Percentiles rank a stretch among this genome's conserved stretches.
phyloP scores from a whole-genome alignment of 148 eudicot species.

The Agrostemma githago region DNA sequence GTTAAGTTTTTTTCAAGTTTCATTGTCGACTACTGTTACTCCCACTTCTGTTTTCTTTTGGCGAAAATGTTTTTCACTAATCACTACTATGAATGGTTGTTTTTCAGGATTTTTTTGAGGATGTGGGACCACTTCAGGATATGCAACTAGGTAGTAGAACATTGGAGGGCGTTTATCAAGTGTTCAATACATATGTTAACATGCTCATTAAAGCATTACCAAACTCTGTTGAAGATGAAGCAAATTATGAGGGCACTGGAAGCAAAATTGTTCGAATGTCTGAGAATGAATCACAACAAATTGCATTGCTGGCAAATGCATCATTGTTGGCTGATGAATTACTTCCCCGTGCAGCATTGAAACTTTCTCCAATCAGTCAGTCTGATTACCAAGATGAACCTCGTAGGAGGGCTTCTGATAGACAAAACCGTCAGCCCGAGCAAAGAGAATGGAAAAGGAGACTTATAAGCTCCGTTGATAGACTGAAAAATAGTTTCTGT shows the following conservation, averaged over 20 bases:
- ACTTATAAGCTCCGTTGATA: constrained; percentile 69
- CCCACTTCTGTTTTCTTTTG: neutral
- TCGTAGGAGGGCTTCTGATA: constrained; percentile 58
- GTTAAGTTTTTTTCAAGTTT: neutral
- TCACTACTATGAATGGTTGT: neutral
- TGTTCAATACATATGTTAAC: constrained; percentile 65
- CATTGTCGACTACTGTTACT: neutral
- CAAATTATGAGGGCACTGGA: constrained; percentile 62
- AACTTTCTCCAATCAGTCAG: constrained; percentile 56
- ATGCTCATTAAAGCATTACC: constrained; percentile 96
- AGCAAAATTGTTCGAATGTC: constrained; percentile 88
- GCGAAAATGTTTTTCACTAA: neutral
- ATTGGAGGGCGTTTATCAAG: constrained; percentile 84
- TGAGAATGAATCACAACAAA: constrained; percentile 86
- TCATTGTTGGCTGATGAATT: constrained; percentile 84
- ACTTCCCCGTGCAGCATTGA: constrained; percentile 91
- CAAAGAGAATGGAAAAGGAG: constrained; percentile 94
- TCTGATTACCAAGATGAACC: constrained; percentile 57
- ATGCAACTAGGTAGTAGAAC: constrained; percentile 92
- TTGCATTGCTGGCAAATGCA: constrained; percentile 96
- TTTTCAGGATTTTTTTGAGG: constrained; percentile 84
- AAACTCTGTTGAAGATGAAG: constrained; percentile 80
- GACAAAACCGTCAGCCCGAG: constrained; percentile 85
- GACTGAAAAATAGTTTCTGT: constrained; percentile 90
- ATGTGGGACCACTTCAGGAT: constrained; percentile 82